Percentiles rank a stretch among this genome's conserved stretches.
phyloP scores from a whole-genome alignment of 179 eudicot species.

The Corrigiola litoralis region DNA sequence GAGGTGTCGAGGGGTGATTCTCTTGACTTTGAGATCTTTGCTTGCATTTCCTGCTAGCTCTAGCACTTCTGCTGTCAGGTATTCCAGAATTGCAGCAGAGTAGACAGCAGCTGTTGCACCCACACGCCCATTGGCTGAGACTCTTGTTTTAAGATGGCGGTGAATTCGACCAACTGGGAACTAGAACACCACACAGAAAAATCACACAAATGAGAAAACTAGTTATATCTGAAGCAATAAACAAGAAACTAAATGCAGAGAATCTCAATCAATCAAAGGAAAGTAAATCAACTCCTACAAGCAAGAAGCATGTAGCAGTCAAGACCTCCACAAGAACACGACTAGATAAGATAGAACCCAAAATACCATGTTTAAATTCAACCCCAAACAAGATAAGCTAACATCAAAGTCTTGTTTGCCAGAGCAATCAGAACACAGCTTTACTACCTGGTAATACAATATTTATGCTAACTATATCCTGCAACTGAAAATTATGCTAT shows the following conservation, averaged over 20 bases:
- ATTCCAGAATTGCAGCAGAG: constrained; percentile 53
- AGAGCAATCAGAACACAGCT: neutral
- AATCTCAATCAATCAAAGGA: neutral
- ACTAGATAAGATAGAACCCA: too few relatives aligned
- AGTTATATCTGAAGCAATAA: neutral
- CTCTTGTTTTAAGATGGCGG: constrained; percentile 47
- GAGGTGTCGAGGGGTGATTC: constrained; percentile 53
- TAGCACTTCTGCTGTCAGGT: constrained; percentile 53
- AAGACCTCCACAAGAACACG: too few relatives aligned
- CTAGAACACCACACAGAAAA: constrained; percentile 13
- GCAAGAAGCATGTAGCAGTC: too few relatives aligned
- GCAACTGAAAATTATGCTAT: too few relatives aligned
- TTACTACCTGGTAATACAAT: too few relatives aligned
- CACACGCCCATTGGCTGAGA: constrained; percentile 46
- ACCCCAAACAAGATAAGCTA: too few relatives aligned
- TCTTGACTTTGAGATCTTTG: constrained; percentile 59
- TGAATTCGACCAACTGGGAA: constrained; percentile 60
- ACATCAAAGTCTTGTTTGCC: too few relatives aligned
- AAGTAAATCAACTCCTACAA: neutral
- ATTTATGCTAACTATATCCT: too few relatives aligned
- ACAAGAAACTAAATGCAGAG: neutral
- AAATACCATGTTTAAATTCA: too few relatives aligned
- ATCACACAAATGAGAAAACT: neutral
- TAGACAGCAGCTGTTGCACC: constrained; percentile 57
- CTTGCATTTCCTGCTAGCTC: constrained; percentile 59